phyloP scores from a whole-genome alignment of 2,329 filamentous ascomycete species.

The Stenocarpella maydis region DNA sequence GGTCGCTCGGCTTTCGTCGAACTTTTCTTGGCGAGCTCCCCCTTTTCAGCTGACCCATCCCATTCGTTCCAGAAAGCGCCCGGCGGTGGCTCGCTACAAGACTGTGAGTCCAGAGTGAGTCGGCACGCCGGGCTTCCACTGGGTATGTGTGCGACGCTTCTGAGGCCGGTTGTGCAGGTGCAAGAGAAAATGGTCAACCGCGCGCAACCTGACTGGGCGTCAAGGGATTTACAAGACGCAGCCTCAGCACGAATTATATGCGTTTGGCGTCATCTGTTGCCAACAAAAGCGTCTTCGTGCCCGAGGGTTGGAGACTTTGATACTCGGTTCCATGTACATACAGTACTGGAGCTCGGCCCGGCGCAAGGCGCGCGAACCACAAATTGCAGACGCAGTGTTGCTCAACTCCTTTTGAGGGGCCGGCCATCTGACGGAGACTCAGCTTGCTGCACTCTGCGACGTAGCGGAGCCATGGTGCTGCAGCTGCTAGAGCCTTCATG shows the following conservation, averaged over 20 bases:
- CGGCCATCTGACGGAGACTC: constrained; percentile 20
- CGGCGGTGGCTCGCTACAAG: constrained; percentile 8
- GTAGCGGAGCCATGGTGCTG: constrained; percentile 28
- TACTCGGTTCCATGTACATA: constrained; percentile 2
- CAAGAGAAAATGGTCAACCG: constrained; percentile 9
- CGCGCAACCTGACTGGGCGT: constrained; percentile 18
- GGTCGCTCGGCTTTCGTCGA: constrained; percentile 28
- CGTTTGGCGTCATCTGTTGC: background rate
- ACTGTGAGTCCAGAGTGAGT: constrained; percentile 18
- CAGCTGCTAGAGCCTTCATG: constrained; percentile 28
- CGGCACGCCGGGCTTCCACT: constrained; percentile 16
- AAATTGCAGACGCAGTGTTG: constrained; percentile 21
- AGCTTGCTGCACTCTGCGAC: constrained; percentile 28
- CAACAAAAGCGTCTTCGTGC: background rate
- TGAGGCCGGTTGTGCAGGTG: background rate
- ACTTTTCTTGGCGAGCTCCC: constrained; percentile 29
- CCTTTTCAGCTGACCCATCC: constrained; percentile 27
- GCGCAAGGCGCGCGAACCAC: constrained; percentile 29
- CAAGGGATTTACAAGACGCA: background rate
- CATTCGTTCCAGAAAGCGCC: constrained; percentile 32
- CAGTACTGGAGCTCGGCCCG: background rate
- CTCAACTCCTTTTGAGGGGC: constrained; percentile 10
- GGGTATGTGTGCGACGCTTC: constrained; percentile 9
- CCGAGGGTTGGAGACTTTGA: background rate
- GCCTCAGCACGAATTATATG: background rate